Conservation (phyloP, 148 eudicot species). For the Silene conica region DNA sequence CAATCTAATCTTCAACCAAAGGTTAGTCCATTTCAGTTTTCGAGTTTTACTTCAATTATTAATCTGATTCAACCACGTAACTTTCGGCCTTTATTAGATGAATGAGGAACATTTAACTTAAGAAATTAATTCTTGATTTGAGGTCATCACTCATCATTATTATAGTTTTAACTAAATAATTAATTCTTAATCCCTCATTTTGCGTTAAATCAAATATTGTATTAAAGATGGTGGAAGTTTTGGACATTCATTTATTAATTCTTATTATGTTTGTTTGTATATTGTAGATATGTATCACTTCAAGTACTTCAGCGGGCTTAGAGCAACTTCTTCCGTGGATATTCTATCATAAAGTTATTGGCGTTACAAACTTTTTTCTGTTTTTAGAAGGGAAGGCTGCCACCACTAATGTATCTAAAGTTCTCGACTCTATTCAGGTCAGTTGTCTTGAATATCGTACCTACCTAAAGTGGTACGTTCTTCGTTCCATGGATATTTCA, state of each 20-base stretch:
- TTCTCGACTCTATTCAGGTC: slow-evolving; percentile 56
- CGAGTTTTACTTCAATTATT: neutral
- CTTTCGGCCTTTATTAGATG: neutral
- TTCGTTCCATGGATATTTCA: neutral
- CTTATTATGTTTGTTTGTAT: neutral
- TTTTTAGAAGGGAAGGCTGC: slow-evolving; percentile 81
- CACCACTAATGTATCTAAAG: slow-evolving; percentile 37
- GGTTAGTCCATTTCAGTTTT: slow-evolving; percentile 23
- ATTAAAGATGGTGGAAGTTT: no score
- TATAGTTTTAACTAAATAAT: no score
- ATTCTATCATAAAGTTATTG: slow-evolving; percentile 67
- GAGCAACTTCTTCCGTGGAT: slow-evolving; percentile 80
- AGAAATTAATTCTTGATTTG: no score
- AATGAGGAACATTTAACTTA: no score
- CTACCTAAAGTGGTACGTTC: neutral
- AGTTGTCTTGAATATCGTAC: slow-evolving; percentile 17
- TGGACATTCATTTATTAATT: no score
- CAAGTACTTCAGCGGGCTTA: slow-evolving; percentile 82
- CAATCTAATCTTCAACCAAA: slow-evolving; percentile 41
- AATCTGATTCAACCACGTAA: neutral
- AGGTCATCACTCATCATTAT: no score
- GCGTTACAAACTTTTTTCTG: slow-evolving; percentile 45
- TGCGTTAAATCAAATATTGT: no score
- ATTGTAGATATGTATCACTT: slow-evolving; percentile 56
- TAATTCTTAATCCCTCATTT: no score